Evolutionary conservation across 176 grass and related monocot species (phyloP).

Genomic region (Cymbopogon citratus): DNA sequence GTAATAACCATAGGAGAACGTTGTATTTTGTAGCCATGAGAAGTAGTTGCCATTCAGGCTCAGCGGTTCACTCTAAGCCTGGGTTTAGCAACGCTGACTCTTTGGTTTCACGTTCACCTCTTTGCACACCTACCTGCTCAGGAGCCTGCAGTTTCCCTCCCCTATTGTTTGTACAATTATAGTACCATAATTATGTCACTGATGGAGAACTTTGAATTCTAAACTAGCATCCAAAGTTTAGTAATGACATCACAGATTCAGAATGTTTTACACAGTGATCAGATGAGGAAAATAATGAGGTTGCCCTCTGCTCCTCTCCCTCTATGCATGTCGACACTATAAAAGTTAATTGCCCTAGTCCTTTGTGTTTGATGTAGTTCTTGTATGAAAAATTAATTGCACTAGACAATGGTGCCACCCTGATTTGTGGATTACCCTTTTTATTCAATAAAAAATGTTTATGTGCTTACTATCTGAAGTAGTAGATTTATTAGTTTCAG

Average conservation of each 20-base stretch:
- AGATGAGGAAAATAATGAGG: not conserved
- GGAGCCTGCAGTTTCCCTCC: not conserved
- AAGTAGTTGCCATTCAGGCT: not conserved
- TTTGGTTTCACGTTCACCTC: not conserved
- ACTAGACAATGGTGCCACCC: not conserved
- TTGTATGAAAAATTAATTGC: not conserved
- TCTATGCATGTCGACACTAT: not conserved
- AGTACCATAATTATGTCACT: not conserved
- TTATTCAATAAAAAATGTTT: not conserved
- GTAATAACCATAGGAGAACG: not conserved
- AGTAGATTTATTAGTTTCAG: not conserved
- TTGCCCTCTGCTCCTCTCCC: not conserved
- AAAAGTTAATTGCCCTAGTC: not conserved
- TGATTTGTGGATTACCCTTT: not conserved
- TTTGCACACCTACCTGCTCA: not conserved
- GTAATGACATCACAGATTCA: not conserved
- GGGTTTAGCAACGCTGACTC: not conserved
- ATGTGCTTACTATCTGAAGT: not conserved
- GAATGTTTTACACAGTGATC: not conserved
- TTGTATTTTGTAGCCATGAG: not conserved
- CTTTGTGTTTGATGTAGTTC: not conserved
- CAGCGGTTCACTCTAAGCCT: not conserved
- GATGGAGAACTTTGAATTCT: not conserved
- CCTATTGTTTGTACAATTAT: not conserved
- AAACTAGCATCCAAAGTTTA: not conserved